Evolutionary conservation across 2,329 filamentous ascomycete genomes (phyloP).

Genomic region (Hypoxylon sp.): DNA sequence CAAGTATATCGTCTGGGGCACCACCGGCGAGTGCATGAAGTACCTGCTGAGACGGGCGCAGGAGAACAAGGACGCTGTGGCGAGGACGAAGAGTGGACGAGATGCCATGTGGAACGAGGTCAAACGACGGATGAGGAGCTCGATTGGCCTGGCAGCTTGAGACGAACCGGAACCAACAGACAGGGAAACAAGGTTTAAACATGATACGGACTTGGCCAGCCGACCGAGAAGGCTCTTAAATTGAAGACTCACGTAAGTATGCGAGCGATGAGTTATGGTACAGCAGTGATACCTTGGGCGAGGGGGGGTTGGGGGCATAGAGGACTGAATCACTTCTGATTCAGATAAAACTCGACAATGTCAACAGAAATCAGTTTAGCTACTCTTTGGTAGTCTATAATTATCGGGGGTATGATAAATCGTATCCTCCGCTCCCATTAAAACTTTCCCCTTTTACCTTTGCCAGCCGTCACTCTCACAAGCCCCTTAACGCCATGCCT

Average conservation of each 20-base stretch:
- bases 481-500: slow-evolving; percentile 78
- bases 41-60: slow-evolving; percentile 77
- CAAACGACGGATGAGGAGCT: slow-evolving; percentile 59
- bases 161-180: background rate
- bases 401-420: background rate
- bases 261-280: slow-evolving; percentile 19
- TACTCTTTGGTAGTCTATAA: background rate
- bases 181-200: background rate
- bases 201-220: background rate
- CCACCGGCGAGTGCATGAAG: slow-evolving; percentile 82
- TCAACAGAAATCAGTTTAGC: background rate
- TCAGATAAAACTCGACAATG: background rate
- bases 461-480: slow-evolving; percentile 36
- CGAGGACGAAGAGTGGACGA: slow-evolving; percentile 67
- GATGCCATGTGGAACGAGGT: slow-evolving; percentile 71
- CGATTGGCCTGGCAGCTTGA: slow-evolving; percentile 42
- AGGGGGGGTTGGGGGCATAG: background rate
- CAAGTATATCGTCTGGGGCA: slow-evolving; percentile 76
- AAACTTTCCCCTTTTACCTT: background rate
- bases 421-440: too few relatives aligned
- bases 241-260: background rate
- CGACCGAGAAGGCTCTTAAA: background rate
- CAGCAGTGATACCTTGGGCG: slow-evolving; percentile 3
- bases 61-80: slow-evolving; percentile 76
- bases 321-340: background rate